These are phyloP conservation scores for Podospora tetraspora DNA, from an alignment of 495 filamentous ascomycete genomes.

Conservation along the genomic window DNA sequence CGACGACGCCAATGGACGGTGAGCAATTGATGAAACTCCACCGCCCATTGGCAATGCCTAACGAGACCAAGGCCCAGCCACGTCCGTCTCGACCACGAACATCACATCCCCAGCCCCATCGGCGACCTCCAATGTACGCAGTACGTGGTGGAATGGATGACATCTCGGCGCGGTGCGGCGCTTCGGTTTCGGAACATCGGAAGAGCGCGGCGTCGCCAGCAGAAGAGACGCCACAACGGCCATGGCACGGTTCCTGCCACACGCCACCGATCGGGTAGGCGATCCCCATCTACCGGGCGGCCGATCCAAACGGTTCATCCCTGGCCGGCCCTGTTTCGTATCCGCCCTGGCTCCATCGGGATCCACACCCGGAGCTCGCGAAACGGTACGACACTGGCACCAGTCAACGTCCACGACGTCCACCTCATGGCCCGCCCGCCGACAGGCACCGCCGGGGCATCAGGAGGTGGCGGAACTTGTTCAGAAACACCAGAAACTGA, in stretches of 20 bases:
- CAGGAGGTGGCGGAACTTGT: neutral
- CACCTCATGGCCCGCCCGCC: neutral
- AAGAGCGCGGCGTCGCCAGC: neutral
- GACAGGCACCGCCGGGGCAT: neutral
- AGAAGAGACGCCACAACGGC: too few species aligned
- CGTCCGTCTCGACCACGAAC: too few species aligned
- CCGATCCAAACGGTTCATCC: neutral
- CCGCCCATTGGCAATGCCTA: neutral
- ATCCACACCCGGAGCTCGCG: neutral
- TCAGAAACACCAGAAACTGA: neutral
- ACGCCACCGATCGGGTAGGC: neutral
- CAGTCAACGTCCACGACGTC: neutral
- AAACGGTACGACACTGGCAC: neutral
- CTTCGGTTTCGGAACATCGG: neutral
- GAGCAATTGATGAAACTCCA: neutral
- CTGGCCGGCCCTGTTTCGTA: neutral
- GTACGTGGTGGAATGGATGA: neutral
- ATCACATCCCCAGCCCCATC: neutral
- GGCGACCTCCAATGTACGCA: too few species aligned
- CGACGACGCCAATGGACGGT: neutral
- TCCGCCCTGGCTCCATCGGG: neutral
- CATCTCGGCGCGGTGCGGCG: too few species aligned
- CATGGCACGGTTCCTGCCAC: neutral
- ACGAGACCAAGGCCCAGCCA: neutral
- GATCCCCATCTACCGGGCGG: neutral